These are phyloP conservation scores for Penicillium sp. DNA, from an alignment of 2,329 filamentous ascomycete genomes.

Conservation along the genomic window DNA sequence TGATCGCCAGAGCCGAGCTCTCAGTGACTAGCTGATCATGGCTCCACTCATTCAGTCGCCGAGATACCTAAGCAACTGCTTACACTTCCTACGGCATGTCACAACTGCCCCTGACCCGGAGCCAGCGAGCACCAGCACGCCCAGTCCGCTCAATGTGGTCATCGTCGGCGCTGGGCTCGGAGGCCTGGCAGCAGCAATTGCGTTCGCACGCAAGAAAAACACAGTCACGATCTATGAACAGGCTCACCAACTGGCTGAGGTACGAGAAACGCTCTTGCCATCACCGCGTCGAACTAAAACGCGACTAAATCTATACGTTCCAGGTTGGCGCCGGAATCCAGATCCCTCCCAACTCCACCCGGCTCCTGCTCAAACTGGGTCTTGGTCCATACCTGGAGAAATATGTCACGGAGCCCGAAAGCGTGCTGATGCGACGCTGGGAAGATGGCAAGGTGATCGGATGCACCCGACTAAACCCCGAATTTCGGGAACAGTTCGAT, in stretches of 20 bases:
- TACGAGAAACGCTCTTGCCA: conserved; percentile 9
- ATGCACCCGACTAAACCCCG: conserved; percentile 32
- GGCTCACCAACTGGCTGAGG: conserved; percentile 40
- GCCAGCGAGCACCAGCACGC: not conserved
- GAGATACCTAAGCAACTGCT: conserved; percentile 8
- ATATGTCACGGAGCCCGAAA: conserved; percentile 29
- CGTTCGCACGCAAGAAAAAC: conserved; percentile 24
- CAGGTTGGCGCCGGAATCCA: conserved; percentile 44
- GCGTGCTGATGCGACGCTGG: conserved; percentile 39
- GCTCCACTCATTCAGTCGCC: no score
- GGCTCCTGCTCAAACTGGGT: conserved; percentile 34
- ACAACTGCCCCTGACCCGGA: no score
- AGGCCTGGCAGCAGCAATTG: conserved; percentile 31
- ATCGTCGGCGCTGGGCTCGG: conserved; percentile 34
- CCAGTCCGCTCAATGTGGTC: conserved; percentile 21
- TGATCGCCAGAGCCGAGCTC: no score
- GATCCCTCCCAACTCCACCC: conserved; percentile 39
- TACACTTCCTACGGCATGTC: conserved; percentile 2
- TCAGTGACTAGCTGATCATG: not conserved
- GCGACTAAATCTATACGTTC: not conserved
- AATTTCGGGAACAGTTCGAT: conserved; percentile 31
- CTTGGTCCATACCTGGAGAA: conserved; percentile 28
- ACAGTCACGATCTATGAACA: conserved; percentile 31
- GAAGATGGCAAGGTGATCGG: conserved; percentile 33
- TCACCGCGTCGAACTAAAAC: not conserved